Percentiles rank a stretch among this genome's conserved stretches.
These are phyloP conservation scores for Trametes coccinea DNA, from an alignment of 768 basidiomycete species.

Conservation along the genomic window DNA sequence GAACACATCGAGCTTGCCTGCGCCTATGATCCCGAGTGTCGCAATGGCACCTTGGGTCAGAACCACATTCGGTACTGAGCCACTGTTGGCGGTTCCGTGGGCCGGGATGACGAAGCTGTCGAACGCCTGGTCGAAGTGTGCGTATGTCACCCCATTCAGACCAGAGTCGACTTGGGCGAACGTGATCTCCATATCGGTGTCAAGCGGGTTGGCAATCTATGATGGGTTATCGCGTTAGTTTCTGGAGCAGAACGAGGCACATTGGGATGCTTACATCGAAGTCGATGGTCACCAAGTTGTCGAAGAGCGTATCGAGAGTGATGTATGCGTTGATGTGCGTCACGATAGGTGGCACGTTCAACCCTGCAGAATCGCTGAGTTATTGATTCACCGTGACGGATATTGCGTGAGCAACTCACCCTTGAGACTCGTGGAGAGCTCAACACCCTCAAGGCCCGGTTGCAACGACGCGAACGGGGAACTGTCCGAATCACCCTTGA, in stretches of 20 bases:
- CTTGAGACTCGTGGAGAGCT: conserved; percentile 48
- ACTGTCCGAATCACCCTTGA: conserved; percentile 59
- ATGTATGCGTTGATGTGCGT: conserved; percentile 57
- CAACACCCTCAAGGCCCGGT: conserved; percentile 54
- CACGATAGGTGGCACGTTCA: conserved; percentile 58
- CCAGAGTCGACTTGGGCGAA: conserved; percentile 58
- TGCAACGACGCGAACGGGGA: conserved; percentile 63
- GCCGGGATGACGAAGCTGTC: conserved; percentile 56
- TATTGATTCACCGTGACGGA: conserved; percentile 27
- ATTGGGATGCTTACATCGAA: conserved; percentile 12
- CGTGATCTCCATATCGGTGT: conserved; percentile 55
- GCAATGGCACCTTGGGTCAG: conserved; percentile 58
- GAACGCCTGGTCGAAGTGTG: conserved; percentile 59
- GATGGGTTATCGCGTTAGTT: conserved; percentile 35
- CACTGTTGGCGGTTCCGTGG: conserved; percentile 61
- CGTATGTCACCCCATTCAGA: conserved; percentile 53
- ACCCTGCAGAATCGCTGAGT: background rate
- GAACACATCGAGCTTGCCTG: conserved; percentile 53
- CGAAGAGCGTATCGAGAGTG: conserved; percentile 46
- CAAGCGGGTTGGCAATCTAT: conserved; percentile 49
- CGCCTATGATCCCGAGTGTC: conserved; percentile 58
- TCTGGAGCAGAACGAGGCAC: background rate
- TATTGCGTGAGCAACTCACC: conserved; percentile 35
- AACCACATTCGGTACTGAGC: conserved; percentile 55
- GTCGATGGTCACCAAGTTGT: conserved; percentile 16